Percentiles rank a stretch among this genome's conserved stretches.
Evolutionary conservation across 176 grass and related monocot genomes (phyloP).

Genomic region (Miscanthus lutarioriparius): DNA sequence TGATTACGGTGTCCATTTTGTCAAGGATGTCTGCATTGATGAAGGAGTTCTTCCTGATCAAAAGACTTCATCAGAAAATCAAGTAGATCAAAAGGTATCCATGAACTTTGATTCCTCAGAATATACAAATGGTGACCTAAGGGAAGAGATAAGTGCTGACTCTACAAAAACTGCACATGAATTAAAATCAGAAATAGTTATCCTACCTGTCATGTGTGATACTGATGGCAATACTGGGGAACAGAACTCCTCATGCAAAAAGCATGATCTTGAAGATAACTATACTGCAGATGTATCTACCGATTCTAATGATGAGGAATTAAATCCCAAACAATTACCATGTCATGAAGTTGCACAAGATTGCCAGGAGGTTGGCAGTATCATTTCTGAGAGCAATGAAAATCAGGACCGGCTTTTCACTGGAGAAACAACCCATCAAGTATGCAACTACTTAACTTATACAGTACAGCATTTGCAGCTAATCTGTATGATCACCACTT

Average conservation of each 20-base stretch:
- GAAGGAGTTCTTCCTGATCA: slow-evolving; percentile 49
- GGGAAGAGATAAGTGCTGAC: slow-evolving; percentile 24
- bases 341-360: slow-evolving; percentile 33
- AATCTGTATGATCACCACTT: not conserved
- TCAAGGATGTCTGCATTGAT: slow-evolving; percentile 89
- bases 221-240: slow-evolving; percentile 18
- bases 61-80: slow-evolving; percentile 39
- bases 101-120: slow-evolving; percentile 32
- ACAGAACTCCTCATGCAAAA: slow-evolving; percentile 22
- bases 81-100: slow-evolving; percentile 25
- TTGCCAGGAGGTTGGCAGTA: slow-evolving; percentile 14
- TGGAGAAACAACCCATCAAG: slow-evolving; percentile 50
- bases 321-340: slow-evolving; percentile 7
- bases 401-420: slow-evolving; percentile 35
- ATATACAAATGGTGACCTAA: slow-evolving; percentile 24
- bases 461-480: not conserved
- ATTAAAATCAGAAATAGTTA: slow-evolving; percentile 28
- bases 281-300: not conserved
- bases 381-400: slow-evolving; percentile 39
- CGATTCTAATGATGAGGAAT: slow-evolving; percentile 23
- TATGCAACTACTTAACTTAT: slow-evolving; percentile 12
- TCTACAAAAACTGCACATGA: slow-evolving; percentile 34
- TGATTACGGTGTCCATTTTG: slow-evolving; percentile 50
- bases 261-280: slow-evolving; percentile 27
- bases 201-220: slow-evolving; percentile 28